phyloP scores from a whole-genome alignment of 306 rosid genomes.

The Cucurbita maxima region DNA sequence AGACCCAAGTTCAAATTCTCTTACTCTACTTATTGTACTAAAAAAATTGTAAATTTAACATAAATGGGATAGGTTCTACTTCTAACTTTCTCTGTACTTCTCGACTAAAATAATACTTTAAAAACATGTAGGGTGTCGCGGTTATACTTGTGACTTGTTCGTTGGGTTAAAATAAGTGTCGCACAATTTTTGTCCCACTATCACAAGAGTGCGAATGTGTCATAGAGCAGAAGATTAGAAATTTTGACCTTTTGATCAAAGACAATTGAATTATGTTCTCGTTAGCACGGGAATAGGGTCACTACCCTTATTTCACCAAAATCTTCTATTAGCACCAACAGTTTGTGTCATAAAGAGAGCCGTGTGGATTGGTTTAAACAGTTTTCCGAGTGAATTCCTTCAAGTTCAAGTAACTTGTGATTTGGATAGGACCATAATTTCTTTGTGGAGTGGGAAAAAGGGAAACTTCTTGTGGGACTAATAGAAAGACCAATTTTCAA shows the following conservation, averaged over 20 bases:
- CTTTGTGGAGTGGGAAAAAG: background rate
- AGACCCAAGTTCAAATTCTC: too few relatives aligned
- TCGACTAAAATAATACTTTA: background rate
- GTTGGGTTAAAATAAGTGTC: too few relatives aligned
- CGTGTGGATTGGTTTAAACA: background rate
- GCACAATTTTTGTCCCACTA: too few relatives aligned
- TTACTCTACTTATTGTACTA: too few relatives aligned
- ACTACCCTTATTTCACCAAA: background rate
- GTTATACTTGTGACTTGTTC: too few relatives aligned
- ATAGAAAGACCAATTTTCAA: background rate
- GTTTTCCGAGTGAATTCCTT: background rate
- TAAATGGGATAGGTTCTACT: background rate
- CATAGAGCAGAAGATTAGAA: too few relatives aligned
- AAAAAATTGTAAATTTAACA: background rate
- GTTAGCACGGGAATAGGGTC: too few relatives aligned
- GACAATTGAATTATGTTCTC: too few relatives aligned
- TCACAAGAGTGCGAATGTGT: too few relatives aligned
- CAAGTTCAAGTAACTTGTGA: background rate
- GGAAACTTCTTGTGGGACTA: background rate
- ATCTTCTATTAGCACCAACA: background rate
- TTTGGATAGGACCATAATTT: conserved; percentile 1
- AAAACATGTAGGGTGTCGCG: too few relatives aligned
- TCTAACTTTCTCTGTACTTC: background rate
- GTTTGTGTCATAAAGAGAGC: background rate
- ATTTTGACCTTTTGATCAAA: too few relatives aligned